Conservation (phyloP, 2,329 filamentous ascomycete species). For the Botrytis pseudocinerea region DNA sequence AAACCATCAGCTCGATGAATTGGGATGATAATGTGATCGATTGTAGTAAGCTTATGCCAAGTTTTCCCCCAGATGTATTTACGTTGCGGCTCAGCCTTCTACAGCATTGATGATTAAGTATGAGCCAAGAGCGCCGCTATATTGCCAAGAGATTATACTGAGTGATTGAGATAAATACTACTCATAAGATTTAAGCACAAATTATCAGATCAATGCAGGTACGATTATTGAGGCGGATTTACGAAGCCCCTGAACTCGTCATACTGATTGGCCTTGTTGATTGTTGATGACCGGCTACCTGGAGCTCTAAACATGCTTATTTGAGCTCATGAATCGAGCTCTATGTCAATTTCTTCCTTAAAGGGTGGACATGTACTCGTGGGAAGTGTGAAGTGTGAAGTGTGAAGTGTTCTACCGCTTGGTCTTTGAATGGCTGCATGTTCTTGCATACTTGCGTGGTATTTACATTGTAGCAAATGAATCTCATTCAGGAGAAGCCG, state of each 20-base stretch:
- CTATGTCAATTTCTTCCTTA: rapidly evolving
- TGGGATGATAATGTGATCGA: neutral
- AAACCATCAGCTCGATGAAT: neutral
- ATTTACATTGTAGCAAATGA: neutral
- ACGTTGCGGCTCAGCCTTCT: neutral
- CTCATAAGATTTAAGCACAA: neutral
- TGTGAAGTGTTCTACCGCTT: neutral
- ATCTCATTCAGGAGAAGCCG: neutral
- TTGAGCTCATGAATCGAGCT: neutral
- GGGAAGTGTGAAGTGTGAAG: neutral
- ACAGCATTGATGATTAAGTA: neutral
- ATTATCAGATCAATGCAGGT: neutral
- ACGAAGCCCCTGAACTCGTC: neutral
- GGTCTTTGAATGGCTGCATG: neutral
- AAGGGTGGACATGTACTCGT: neutral
- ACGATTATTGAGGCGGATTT: neutral
- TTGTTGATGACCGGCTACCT: neutral
- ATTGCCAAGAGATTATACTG: neutral
- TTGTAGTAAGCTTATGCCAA: neutral
- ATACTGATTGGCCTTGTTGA: neutral
- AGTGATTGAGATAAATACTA: neutral
- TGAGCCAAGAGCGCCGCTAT: neutral
- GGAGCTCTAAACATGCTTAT: neutral
- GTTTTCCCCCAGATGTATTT: neutral
- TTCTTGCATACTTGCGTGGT: neutral